phyloP scores from a whole-genome alignment of 2,329 filamentous ascomycete genomes.

The Whalleya microplaca region DNA sequence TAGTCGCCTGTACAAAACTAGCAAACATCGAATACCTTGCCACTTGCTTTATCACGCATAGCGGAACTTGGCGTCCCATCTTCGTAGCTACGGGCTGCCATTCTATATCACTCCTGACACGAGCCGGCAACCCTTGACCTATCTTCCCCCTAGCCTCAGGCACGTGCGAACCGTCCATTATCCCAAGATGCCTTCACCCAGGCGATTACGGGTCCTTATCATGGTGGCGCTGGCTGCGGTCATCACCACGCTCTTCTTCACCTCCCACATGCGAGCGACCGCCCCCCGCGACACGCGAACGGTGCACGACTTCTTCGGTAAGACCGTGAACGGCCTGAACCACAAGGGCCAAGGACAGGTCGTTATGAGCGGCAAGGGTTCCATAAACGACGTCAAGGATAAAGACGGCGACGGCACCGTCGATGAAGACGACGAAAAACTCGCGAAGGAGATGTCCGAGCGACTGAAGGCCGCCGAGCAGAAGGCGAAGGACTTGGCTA shows the following conservation, averaged over 20 bases:
- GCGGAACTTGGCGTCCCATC: neutral
- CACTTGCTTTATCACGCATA: neutral
- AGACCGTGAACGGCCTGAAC: slow-evolving; percentile 60
- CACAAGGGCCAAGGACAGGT: slow-evolving; percentile 41
- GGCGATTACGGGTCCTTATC: slow-evolving; percentile 69
- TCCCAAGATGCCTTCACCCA: slow-evolving; percentile 67
- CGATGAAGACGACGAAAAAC: slow-evolving; percentile 58
- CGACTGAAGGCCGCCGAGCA: slow-evolving; percentile 71
- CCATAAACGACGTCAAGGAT: slow-evolving; percentile 46
- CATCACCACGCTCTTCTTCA: slow-evolving; percentile 74
- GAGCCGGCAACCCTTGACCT: neutral
- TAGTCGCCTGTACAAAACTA: slow-evolving; percentile 18
- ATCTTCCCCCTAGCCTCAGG: neutral
- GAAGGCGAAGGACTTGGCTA: slow-evolving; percentile 69
- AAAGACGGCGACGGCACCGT: slow-evolving; percentile 59
- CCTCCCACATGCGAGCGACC: slow-evolving; percentile 59
- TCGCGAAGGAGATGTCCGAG: slow-evolving; percentile 59
- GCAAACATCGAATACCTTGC: slow-evolving; percentile 1
- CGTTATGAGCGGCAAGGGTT: slow-evolving; percentile 45
- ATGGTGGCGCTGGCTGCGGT: slow-evolving; percentile 67
- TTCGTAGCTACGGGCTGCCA: neutral
- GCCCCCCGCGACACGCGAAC: slow-evolving; percentile 49
- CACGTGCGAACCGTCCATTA: neutral
- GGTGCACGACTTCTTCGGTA: slow-evolving; percentile 61
- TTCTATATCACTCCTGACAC: slow-evolving; percentile 7